Evolutionary conservation across 23 red algal genomes (phyloP).

Genomic region (Gracilaria domingensis): DNA sequence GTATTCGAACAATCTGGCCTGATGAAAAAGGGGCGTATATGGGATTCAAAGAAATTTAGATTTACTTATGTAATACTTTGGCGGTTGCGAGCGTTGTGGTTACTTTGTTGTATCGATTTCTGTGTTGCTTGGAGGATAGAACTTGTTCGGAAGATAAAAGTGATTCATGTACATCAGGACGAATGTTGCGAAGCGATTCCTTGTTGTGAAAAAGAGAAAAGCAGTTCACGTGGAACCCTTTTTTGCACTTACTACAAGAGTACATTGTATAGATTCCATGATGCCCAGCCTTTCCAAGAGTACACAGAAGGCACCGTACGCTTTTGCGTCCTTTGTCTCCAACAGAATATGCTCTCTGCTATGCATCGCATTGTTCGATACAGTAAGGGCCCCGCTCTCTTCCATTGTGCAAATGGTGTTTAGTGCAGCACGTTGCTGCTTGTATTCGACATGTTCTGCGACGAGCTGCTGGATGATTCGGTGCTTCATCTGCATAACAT

Average conservation of each 20-base stretch:
- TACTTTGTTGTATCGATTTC: not conserved
- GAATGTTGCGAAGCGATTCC: not conserved
- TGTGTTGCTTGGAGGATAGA: not conserved
- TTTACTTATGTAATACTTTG: not conserved
- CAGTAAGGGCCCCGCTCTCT: not conserved
- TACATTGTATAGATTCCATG: not conserved
- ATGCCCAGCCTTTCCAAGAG: not conserved
- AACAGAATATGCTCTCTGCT: not conserved
- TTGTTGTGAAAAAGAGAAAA: constrained; percentile 7
- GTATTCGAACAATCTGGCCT: not conserved
- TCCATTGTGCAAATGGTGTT: not conserved
- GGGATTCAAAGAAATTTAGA: constrained; percentile 5
- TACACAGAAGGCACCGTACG: not conserved
- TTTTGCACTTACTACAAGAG: not conserved
- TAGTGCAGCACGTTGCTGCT: not conserved
- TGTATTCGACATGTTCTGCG: not conserved
- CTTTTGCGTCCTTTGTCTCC: not conserved
- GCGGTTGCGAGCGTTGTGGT: not conserved
- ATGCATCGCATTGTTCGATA: too few relatives aligned
- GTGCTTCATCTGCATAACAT: not conserved
- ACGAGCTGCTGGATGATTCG: not conserved
- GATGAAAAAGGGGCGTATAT: constrained; percentile 2
- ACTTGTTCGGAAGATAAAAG: not conserved
- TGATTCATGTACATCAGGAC: not conserved
- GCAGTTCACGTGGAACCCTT: constrained; percentile 14